Base-by-base conservation (phyloP, 2,329 filamentous ascomycete species). In the Fonsecaea nubica region DNA sequence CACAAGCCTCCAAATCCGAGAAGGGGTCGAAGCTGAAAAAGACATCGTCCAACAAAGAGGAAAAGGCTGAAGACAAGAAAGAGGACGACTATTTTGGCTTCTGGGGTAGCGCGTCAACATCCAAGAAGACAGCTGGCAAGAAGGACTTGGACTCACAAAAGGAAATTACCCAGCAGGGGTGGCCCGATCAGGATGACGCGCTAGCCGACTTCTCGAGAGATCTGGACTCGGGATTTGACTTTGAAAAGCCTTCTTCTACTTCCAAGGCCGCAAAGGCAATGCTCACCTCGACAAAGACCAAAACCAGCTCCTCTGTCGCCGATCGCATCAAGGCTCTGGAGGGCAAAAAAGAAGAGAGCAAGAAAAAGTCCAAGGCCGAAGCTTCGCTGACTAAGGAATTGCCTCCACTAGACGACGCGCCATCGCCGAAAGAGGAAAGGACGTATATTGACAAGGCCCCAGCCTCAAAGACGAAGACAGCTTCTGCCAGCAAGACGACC, bases 301-400 rank as follows among this genome's bases (percentile, higher is more conserved):
- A 77, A 65, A 65, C 77, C 25, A 82, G 80, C 71, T 77, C 80
- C 13, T 83, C 79, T 57, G 79, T 87, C 50, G 80, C 83, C 15
- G 85, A 87, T 70, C 82, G 82, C 71, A 83, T 87, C 76, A 85
- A 79, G 69, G 75, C 75, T 30, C 76, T 84, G 42, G 82, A 83
- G 64, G 73, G 66, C 52, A 77, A 76, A 63, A 81, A 79, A 68
- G 75, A 77, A 58, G 78, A 78, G 63, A 72, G 74, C 40, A 80
- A 80, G 73, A 72, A 74, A 42, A 76, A 75, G 66, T 76, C 76
- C 69, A 77, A 71, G 72, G 73, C 74, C 71, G 70, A 78, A 62
- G 78, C 80, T 65, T 75, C 76, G 65, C 78, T 77, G 70, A 76
- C 73, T 66, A 77, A 78, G 70, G 69, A 74, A 53, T 67, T 71